Percentiles rank a stretch among this genome's conserved stretches.
These are phyloP conservation scores for Cercospora sojina DNA, from an alignment of 2,329 filamentous ascomycete genomes.

Conservation along the genomic window DNA sequence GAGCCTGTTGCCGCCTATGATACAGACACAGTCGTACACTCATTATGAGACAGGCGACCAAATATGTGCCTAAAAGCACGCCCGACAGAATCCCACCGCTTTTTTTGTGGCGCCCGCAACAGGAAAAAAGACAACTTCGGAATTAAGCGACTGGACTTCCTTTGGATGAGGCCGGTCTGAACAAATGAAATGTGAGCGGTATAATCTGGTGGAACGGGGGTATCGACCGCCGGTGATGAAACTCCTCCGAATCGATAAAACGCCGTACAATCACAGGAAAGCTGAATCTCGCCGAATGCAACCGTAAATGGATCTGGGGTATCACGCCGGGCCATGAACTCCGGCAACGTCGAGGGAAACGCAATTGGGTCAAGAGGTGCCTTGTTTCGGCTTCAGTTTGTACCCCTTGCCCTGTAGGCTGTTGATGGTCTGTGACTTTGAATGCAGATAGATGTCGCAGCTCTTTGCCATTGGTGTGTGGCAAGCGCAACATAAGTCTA, in stretches of 20 bases:
- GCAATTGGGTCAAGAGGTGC: conserved; percentile 12
- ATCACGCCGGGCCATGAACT: conserved; percentile 31
- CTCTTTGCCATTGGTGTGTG: not conserved
- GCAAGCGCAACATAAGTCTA: conserved; percentile 6
- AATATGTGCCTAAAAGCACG: conserved; percentile 11
- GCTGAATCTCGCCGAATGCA: conserved; percentile 23
- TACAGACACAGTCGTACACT: conserved; percentile 24
- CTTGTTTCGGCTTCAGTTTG: not conserved
- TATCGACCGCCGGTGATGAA: conserved; percentile 21
- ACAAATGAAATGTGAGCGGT: conserved; percentile 26
- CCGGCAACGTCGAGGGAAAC: conserved; percentile 26
- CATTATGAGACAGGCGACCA: conserved; percentile 17
- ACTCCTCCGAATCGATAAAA: conserved; percentile 18
- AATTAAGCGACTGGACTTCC: conserved; percentile 21
- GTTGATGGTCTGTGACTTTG: not conserved
- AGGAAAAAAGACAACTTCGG: conserved; percentile 11
- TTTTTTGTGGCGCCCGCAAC: conserved; percentile 18
- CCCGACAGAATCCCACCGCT: conserved; percentile 4
- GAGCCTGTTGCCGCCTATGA: conserved; percentile 19
- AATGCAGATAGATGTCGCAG: not conserved
- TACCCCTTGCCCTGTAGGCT: not conserved
- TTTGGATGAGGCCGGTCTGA: conserved; percentile 17
- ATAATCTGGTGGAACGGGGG: conserved; percentile 13
- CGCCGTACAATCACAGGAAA: conserved; percentile 19
- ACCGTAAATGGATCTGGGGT: conserved; percentile 28